Conservation (phyloP, 305 asterid species). For the Andrographis paniculata region DNA sequence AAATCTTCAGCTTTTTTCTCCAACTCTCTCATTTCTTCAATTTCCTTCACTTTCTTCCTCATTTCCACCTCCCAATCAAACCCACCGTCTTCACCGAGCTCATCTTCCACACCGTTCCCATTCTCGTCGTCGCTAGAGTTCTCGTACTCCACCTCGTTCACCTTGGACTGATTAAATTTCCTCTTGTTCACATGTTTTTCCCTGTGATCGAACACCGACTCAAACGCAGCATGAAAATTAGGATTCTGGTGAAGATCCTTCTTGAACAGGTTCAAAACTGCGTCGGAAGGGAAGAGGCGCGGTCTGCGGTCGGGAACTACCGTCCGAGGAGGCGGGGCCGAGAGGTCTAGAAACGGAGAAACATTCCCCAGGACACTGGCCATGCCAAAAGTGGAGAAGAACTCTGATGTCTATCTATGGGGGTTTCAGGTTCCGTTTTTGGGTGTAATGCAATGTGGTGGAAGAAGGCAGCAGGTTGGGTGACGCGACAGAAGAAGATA, state of each 20-base stretch:
- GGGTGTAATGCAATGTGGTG: conserved; percentile 10
- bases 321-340: conserved; percentile 43
- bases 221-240: conserved; percentile 28
- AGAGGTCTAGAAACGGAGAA: conserved; percentile 53
- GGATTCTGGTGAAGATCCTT: conserved; percentile 36
- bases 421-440: conserved; percentile 4
- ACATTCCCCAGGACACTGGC: conserved; percentile 62
- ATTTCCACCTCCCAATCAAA: conserved; percentile 77
- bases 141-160: conserved; percentile 62
- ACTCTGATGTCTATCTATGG: conserved; percentile 6
- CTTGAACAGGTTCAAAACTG: conserved; percentile 39
- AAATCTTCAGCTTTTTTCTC: conserved; percentile 90
- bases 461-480: too few species aligned
- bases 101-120: conserved; percentile 56
- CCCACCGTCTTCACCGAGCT: conserved; percentile 34
- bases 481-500: too few species aligned
- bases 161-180: conserved; percentile 42
- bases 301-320: conserved; percentile 35
- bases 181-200: conserved; percentile 29
- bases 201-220: conserved; percentile 37
- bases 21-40: conserved; percentile 79
- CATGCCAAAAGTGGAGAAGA: conserved; percentile 28
- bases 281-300: conserved; percentile 51
- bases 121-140: conserved; percentile 80
- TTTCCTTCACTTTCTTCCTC: conserved; percentile 77